Percentiles rank a stretch among this genome's conserved stretches.
phyloP scores from a whole-genome alignment of 2,329 filamentous ascomycete genomes.

The Pseudogymnoascus sp. region DNA sequence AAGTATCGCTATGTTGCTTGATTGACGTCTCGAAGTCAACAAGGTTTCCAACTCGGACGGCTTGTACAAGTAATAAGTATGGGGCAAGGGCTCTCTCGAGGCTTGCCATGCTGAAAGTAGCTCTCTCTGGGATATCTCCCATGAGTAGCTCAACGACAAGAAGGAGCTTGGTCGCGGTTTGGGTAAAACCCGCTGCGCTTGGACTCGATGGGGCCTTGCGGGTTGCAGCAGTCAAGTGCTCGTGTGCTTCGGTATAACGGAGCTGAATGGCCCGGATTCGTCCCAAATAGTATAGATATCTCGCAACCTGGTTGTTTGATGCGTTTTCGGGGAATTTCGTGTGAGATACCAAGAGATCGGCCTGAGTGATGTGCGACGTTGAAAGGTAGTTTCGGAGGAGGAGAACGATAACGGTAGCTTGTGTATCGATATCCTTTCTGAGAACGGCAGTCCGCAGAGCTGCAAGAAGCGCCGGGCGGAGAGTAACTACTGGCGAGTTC shows the following conservation, averaged over 20 bases:
- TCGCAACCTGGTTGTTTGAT: constrained; percentile 94
- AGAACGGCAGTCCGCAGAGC: constrained; percentile 92
- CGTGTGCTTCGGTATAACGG: constrained; percentile 92
- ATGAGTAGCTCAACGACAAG: constrained; percentile 94
- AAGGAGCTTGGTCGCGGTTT: constrained; percentile 92
- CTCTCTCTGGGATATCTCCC: constrained; percentile 95
- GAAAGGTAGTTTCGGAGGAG: constrained; percentile 92
- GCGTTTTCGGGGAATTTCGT: constrained; percentile 91
- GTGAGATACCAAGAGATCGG: constrained; percentile 90
- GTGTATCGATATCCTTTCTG: constrained; percentile 94
- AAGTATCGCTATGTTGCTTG: constrained; percentile 69
- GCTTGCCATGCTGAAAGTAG: constrained; percentile 81
- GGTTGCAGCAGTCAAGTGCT: constrained; percentile 85
- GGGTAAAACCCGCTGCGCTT: constrained; percentile 88
- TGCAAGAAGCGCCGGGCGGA: constrained; percentile 76
- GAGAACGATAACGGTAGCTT: constrained; percentile 89
- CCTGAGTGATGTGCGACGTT: constrained; percentile 94
- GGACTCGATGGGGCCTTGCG: constrained; percentile 88
- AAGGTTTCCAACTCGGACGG: constrained; percentile 91
- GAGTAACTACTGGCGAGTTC: constrained; percentile 75
- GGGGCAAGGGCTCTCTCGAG: constrained; percentile 84
- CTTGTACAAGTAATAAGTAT: constrained; percentile 89
- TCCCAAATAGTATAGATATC: constrained; percentile 95
- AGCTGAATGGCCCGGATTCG: constrained; percentile 95
- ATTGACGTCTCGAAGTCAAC: constrained; percentile 88